Percentiles rank a stretch among this genome's conserved stretches.
Conservation (phyloP, 1,139 yeast species). For the Suhomyces bokatorum region DNA sequence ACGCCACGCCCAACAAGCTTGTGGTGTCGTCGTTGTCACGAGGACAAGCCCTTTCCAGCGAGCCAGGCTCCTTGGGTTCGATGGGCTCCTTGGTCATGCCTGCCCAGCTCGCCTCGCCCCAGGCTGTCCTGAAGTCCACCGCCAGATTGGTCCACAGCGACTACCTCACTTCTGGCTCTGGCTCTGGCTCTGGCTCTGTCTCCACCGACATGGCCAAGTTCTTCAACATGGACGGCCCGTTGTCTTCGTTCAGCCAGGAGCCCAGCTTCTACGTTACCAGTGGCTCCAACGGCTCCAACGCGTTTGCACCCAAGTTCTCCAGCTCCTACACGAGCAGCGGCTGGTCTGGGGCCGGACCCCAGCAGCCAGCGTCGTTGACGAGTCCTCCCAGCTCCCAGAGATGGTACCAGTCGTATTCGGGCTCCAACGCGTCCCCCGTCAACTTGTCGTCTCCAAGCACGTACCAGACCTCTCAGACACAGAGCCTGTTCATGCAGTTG, state of each 20-base stretch:
- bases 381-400: neutral
- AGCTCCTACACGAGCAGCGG: neutral
- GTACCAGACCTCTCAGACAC: neutral
- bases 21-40: neutral
- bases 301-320: slow-evolving; percentile 4
- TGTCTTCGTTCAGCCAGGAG: neutral
- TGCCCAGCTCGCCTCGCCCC: neutral
- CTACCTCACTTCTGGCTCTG: neutral
- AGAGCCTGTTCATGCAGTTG: slow-evolving; percentile 8
- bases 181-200: neutral
- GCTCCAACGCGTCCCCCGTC: neutral
- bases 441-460: slow-evolving; percentile 3
- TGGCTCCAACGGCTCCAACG: neutral
- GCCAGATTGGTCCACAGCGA: too few species aligned
- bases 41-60: neutral
- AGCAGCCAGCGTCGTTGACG: neutral
- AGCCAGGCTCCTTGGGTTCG: neutral
- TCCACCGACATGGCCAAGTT: slow-evolving; percentile 10
- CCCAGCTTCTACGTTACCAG: neutral
- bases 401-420: slow-evolving; percentile 3
- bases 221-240: slow-evolving; percentile 5
- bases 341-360: neutral
- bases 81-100: too few species aligned
- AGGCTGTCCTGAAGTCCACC: neutral
- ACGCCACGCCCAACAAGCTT: neutral